Evolutionary conservation across 2,329 filamentous ascomycete species (phyloP).

Genomic region (Fusarium decemcellulare): DNA sequence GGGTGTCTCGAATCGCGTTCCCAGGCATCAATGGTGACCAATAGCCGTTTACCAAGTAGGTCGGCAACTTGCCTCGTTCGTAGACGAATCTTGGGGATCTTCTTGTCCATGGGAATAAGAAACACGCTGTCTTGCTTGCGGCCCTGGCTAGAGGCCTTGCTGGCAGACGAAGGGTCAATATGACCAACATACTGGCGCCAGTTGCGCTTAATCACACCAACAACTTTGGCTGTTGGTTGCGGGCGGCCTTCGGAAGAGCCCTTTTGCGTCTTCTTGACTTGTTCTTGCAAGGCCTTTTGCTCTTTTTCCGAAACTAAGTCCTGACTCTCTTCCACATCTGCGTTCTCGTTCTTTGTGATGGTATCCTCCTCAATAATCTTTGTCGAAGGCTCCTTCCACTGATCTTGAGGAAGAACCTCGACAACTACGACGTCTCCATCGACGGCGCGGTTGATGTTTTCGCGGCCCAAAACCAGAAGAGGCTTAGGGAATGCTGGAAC

Average conservation of each 20-base stretch:
- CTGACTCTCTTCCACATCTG: slow-evolving; percentile 82
- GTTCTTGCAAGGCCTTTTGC: slow-evolving; percentile 88
- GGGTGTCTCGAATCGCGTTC: slow-evolving; percentile 94
- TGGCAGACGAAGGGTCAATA: slow-evolving; percentile 88
- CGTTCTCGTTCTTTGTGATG: slow-evolving; percentile 93
- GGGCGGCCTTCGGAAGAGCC: slow-evolving; percentile 81
- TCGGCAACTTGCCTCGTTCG: slow-evolving; percentile 92
- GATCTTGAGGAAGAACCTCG: slow-evolving; percentile 91
- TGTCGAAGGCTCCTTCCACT: slow-evolving; percentile 96
- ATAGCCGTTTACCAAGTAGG: slow-evolving; percentile 89
- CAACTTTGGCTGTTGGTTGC: slow-evolving; percentile 92
- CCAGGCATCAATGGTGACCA: slow-evolving; percentile 97
- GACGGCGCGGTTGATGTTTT: slow-evolving; percentile 95
- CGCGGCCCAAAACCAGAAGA: slow-evolving; percentile 88
- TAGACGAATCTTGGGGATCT: slow-evolving; percentile 94
- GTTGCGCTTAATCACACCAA: slow-evolving; percentile 94
- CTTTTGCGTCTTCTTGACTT: slow-evolving; percentile 88
- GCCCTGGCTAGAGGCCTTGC: slow-evolving; percentile 79
- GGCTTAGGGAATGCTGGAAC: slow-evolving; percentile 92
- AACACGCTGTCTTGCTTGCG: slow-evolving; percentile 94
- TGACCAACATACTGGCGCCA: slow-evolving; percentile 99
- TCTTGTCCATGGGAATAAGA: slow-evolving; percentile 97
- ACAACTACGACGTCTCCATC: slow-evolving; percentile 95
- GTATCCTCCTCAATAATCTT: slow-evolving; percentile 97
- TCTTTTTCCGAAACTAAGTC: slow-evolving; percentile 92